These are phyloP conservation scores for Crithidia expoeki DNA, from an alignment of 208 protist genomes.

Conservation along the genomic window DNA sequence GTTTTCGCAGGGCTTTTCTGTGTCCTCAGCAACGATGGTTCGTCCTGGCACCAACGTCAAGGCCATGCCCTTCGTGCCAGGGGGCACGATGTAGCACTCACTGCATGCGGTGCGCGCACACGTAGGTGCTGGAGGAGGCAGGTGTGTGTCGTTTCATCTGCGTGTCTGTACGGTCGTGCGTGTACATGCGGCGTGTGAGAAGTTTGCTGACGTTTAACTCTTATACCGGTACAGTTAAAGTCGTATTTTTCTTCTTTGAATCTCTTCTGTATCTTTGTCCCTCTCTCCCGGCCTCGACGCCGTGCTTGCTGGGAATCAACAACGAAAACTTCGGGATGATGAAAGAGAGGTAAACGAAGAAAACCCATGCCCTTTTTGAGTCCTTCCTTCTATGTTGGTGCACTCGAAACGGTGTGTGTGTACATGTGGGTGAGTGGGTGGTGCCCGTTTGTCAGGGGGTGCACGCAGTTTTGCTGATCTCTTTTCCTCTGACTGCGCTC, in stretches of 20 bases:
- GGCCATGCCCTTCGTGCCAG: conserved; percentile 72
- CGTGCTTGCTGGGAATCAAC: not conserved
- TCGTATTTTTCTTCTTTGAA: not conserved
- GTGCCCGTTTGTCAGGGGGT: no score
- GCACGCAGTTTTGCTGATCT: not conserved
- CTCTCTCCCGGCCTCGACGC: not conserved
- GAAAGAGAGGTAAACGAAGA: not conserved
- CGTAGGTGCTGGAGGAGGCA: not conserved
- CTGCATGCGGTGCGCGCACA: not conserved
- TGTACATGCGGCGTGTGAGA: not conserved
- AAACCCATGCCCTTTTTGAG: not conserved
- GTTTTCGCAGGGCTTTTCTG: conserved; percentile 18
- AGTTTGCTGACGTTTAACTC: not conserved
- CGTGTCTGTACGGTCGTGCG: not conserved
- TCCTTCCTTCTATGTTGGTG: not conserved
- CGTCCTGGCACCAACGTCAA: conserved; percentile 68
- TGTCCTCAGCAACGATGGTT: conserved; percentile 23
- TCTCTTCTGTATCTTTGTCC: not conserved
- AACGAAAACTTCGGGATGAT: not conserved
- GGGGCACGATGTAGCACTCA: conserved; percentile 22
- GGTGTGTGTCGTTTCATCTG: no score
- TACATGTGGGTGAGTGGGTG: conserved; percentile 5
- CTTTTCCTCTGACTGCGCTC: conserved; percentile 4
- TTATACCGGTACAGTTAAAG: not conserved
- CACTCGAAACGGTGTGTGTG: not conserved